phyloP scores from a whole-genome alignment of 2,329 filamentous ascomycete genomes.

The Ilyonectria destructans region DNA sequence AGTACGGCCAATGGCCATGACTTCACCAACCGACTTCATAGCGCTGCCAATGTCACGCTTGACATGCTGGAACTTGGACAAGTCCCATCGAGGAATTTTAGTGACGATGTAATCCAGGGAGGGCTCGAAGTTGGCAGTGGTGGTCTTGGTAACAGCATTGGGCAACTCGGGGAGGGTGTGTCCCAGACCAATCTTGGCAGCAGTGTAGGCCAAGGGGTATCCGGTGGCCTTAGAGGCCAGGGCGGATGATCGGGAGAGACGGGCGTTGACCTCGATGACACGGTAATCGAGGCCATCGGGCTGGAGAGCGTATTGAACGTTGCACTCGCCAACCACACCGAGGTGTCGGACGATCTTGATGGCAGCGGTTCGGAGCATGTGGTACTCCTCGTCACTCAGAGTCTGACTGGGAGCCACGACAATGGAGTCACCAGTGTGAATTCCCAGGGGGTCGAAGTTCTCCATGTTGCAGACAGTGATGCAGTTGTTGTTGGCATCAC shows the following conservation, averaged over 20 bases:
- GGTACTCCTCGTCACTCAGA: slow-evolving; percentile 97
- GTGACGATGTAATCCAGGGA: slow-evolving; percentile 98
- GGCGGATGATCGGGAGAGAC: slow-evolving; percentile 96
- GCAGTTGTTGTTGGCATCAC: slow-evolving; percentile 98
- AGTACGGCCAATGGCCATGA: slow-evolving; percentile 98
- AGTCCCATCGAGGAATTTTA: slow-evolving; percentile 98
- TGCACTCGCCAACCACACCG: slow-evolving; percentile 98
- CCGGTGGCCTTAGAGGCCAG: slow-evolving; percentile 98
- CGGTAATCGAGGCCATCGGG: slow-evolving; percentile 98
- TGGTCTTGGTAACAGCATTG: slow-evolving; percentile 98
- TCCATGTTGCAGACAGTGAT: slow-evolving; percentile 91
- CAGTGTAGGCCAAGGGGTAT: slow-evolving; percentile 96
- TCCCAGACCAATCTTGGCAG: slow-evolving; percentile 97
- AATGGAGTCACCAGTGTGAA: slow-evolving; percentile 98
- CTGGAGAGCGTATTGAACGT: slow-evolving; percentile 97
- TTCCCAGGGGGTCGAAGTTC: slow-evolving; percentile 97
- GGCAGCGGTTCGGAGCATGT: slow-evolving; percentile 97
- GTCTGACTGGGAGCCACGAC: slow-evolving; percentile 98
- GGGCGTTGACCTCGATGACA: slow-evolving; percentile 99
- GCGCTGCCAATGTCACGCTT: slow-evolving; percentile 97
- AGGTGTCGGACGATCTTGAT: slow-evolving; percentile 99
- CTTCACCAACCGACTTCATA: slow-evolving; percentile 99
- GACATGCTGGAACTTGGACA: slow-evolving; percentile 99
- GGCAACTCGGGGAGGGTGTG: slow-evolving; percentile 96
- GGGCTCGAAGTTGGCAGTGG: slow-evolving; percentile 98